phyloP scores from a whole-genome alignment of 2,329 filamentous ascomycete species.

The Aplosporella prunicola region DNA sequence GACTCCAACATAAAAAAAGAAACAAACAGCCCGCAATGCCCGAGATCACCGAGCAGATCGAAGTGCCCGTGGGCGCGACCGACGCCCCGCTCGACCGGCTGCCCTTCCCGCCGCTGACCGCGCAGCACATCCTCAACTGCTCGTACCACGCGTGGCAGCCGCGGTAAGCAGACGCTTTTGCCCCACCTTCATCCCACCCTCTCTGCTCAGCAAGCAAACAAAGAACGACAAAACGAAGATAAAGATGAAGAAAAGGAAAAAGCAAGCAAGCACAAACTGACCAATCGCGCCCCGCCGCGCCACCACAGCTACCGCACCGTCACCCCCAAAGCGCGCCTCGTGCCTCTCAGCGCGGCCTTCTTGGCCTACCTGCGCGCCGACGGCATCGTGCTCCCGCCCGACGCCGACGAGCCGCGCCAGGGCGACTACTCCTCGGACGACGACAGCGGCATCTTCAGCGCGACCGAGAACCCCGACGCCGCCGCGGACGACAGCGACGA shows the following conservation, averaged over 20 bases:
- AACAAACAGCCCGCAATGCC: no score
- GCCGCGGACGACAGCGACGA: slow-evolving; percentile 39
- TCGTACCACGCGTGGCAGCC: slow-evolving; percentile 91
- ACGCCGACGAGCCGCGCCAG: slow-evolving; percentile 38
- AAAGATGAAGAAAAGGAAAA: background rate
- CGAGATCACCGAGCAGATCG: no score
- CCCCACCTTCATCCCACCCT: background rate
- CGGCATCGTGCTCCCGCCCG: slow-evolving; percentile 77
- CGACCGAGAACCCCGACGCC: slow-evolving; percentile 35
- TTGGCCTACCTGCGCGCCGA: slow-evolving; percentile 83
- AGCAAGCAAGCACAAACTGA: no score
- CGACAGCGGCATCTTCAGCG: slow-evolving; percentile 44
- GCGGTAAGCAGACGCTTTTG: slow-evolving; percentile 42
- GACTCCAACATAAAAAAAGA: no score
- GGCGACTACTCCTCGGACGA: slow-evolving; percentile 40
- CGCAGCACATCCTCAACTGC: slow-evolving; percentile 84
- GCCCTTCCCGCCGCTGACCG: slow-evolving; percentile 74
- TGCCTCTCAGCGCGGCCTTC: slow-evolving; percentile 67
- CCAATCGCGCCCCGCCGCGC: slow-evolving; percentile 11
- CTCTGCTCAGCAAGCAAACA: no score
- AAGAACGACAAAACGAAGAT: background rate
- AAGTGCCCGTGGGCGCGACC: no score
- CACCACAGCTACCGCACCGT: slow-evolving; percentile 62
- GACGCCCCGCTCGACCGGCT: slow-evolving; percentile 35
- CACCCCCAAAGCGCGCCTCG: slow-evolving; percentile 77